Base-by-base conservation (phyloP, 768 basidiomycete species). In the Podaxis rugospora region DNA sequence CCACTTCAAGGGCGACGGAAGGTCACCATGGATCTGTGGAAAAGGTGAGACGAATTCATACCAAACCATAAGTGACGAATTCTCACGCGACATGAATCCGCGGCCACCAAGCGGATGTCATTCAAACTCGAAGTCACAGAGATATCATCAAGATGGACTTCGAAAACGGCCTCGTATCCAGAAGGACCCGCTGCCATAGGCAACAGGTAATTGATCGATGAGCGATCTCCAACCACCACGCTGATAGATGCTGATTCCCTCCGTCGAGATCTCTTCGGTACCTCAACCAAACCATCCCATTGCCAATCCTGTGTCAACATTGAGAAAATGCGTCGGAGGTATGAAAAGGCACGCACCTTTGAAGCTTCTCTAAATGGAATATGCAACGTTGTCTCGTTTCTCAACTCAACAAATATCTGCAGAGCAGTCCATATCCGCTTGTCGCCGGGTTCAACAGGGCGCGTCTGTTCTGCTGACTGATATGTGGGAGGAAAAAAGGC, bases 361-460 rank as follows among this genome's bases (percentile, higher is more conserved):
- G 94, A 97, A 0, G 86, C 73, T 73, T 98, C 96, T 9, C 94
- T 85, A 60, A 95, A 95, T 2, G 96, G 96, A n/a, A 97, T 77
- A 44, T 91, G 82, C 9, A 98, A 68, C 0, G 83, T 85, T 0
- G 92, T 91, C 25, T 87, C 83, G 53, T 90, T 89, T 7, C 86
- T 80, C 46, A 98, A 76, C 71, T 94, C 90, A 23, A 97, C 71
- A 65, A 92, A 91, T 4, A 98, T 72, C 65, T 89, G 88, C 74
- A 97, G 71, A 16, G 83, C 80, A 1, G 92, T 90, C 86, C 93
- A 95, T 39, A 87, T 69, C n/a, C 96, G 83, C 66, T 81, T 82
- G 60, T 96, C 92, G 2, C 93, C 92, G 4, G 89, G 84, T 57
- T 79, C 76, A n/a, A 94, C 78, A 10, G 72, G 78, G 6, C 79